Base-by-base conservation (phyloP, 108 stramenopile species). In the Nannochloropsis gaditana region DNA sequence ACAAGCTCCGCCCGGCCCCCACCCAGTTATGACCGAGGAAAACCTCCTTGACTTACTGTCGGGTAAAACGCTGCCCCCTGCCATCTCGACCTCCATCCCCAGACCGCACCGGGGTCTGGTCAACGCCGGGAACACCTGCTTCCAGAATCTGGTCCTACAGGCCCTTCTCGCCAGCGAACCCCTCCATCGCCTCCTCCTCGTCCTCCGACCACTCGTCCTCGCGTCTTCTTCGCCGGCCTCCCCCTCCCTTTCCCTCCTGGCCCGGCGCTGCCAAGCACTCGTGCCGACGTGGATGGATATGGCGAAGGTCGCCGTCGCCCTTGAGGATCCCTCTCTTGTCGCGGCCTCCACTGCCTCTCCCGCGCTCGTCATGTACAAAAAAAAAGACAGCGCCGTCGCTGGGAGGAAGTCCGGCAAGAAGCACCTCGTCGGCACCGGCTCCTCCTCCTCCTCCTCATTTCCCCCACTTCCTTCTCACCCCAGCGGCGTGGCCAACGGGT, bases 91-190 rank as follows among this genome's bases (percentile, higher is more conserved):
- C 2, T 73, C 8, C 59, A 15, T 73, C 59, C 59, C 3, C 59
- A 31, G 59, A 4, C 59, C 19, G 19, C 86, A 83, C 9, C 86
- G 87, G 11, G 87, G 87, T 6, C 21, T 87, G 50, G 80, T 87
- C 42, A 87, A 87, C 87, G 84, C 87, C 17, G 87, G 87, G 45
- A 87, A 87, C 83, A 82, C 80, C 81, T 87, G 87, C 87, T 87
- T 84, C 84, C 80, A 84, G 81, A 84, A 44, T 31, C 47, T 80
- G 43, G 84, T 87, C 41, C 81, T 87, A 42, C 87, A 87, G 84
- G 80, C 44, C 41, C 81, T 87, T 50, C 84, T 87, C 80, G 83
- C 87, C 8, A 82, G 84, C 84, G 87, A 80, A 81, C 87, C 83
- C 80, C 80, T 87, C 0, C 8, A 73, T n/a, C 59, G 59, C 59